Conservation (phyloP, 805 yeast species). For the Sungouiozyma intestinalis region DNA sequence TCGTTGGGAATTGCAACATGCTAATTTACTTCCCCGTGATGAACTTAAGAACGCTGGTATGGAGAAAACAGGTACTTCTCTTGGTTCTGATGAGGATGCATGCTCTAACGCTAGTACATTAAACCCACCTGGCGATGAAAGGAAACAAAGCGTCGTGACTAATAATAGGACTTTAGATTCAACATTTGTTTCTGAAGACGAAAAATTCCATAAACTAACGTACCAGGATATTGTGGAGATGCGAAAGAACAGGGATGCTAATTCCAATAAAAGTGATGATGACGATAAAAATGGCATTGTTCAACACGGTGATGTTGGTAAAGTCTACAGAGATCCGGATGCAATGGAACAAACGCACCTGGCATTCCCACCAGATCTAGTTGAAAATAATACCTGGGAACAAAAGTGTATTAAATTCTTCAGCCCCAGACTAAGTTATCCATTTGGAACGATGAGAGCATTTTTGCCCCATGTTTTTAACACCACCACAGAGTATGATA, state of each 20-base stretch:
- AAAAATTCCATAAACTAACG: slow-evolving; percentile 17
- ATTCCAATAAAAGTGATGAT: background rate
- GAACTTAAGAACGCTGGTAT: slow-evolving; percentile 1
- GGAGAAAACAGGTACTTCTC: slow-evolving; percentile 1
- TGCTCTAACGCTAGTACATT: background rate
- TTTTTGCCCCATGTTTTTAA: slow-evolving; percentile 30
- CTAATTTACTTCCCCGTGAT: slow-evolving; percentile 19
- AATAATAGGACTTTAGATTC: slow-evolving; percentile 2
- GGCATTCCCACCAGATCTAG: slow-evolving; percentile 20
- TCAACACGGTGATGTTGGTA: slow-evolving; percentile 18
- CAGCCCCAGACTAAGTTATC: slow-evolving; percentile 36
- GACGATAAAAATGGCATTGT: slow-evolving; percentile 10
- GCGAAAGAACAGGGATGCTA: slow-evolving; percentile 1
- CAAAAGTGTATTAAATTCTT: slow-evolving; percentile 31
- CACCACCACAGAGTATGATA: slow-evolving; percentile 24
- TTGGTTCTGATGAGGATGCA: background rate
- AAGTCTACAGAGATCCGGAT: slow-evolving; percentile 15
- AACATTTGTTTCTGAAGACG: slow-evolving; percentile 23
- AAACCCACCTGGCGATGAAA: slow-evolving; percentile 2
- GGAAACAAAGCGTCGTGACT: slow-evolving; percentile 5
- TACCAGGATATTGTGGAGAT: slow-evolving; percentile 16
- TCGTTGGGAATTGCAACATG: slow-evolving; percentile 20
- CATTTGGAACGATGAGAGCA: slow-evolving; percentile 36
- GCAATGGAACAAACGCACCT: slow-evolving; percentile 14
- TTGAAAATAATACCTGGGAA: slow-evolving; percentile 9